phyloP scores from a whole-genome alignment of 139 green algal species.

The Eudorina sp. region DNA sequence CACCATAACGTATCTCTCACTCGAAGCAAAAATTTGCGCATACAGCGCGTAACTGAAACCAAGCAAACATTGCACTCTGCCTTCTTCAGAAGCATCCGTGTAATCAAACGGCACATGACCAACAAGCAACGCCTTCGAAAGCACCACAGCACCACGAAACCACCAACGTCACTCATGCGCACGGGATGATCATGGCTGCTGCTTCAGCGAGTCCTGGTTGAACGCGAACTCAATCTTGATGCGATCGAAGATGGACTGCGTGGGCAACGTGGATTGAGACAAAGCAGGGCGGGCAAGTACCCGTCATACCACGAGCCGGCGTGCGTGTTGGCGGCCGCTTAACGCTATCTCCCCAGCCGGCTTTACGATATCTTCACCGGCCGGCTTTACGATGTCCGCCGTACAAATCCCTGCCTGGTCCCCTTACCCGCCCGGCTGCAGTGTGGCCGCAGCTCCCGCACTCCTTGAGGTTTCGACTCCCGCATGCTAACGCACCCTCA shows the following conservation, averaged over 20 bases:
- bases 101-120: not conserved
- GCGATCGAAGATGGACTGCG: slow-evolving; percentile 45
- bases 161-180: not conserved
- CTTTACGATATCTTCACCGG: no score
- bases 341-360: no score
- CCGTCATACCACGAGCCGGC: not conserved
- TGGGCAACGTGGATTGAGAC: not conserved
- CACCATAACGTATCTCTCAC: no score
- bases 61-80: not conserved
- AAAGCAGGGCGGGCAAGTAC: not conserved
- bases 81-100: not conserved
- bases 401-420: no score
- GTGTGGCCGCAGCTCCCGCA: no score
- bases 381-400: no score
- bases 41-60: no score
- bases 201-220: slow-evolving; percentile 47
- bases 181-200: not conserved
- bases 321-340: no score
- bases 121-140: not conserved
- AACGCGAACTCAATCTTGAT: slow-evolving; percentile 34
- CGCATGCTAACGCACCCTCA: no score
- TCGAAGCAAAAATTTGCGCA: no score
- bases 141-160: not conserved
- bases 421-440: no score
- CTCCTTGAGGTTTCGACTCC: no score